Conservation (phyloP, 768 basidiomycete species). For the Brasilioporus rufonigricans region DNA sequence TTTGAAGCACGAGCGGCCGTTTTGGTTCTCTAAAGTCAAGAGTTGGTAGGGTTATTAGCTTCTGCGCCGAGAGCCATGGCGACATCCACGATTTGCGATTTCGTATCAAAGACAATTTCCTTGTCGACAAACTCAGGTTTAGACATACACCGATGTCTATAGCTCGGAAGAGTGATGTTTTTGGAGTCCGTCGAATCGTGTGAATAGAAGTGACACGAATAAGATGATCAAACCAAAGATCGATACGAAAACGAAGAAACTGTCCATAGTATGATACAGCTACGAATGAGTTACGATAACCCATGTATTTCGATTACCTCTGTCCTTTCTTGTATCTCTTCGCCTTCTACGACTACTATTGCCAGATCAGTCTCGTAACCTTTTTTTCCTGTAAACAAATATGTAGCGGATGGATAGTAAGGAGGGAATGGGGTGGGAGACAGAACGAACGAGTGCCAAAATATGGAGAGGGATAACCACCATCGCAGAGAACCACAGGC, state of each 20-base stretch:
- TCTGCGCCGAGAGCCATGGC: background rate
- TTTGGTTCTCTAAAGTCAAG: constrained; percentile 90
- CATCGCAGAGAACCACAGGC: constrained; percentile 14
- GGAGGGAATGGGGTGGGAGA: background rate
- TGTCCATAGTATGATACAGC: constrained; percentile 32
- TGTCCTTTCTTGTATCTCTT: constrained; percentile 27
- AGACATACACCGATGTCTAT: too few species aligned
- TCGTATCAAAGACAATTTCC: background rate
- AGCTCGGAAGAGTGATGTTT: background rate
- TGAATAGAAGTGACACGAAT: background rate
- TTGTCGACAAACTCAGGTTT: background rate
- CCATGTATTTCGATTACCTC: constrained; percentile 33
- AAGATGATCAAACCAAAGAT: background rate
- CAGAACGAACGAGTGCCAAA: constrained; percentile 13
- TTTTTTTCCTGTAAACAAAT: constrained; percentile 22
- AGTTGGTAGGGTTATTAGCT: constrained; percentile 47
- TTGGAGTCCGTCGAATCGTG: background rate
- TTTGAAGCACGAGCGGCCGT: constrained; percentile 84
- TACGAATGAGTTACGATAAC: constrained; percentile 20
- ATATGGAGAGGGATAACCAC: constrained; percentile 7
- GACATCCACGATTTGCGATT: background rate
- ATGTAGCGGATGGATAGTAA: constrained; percentile 13
- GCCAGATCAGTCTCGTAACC: constrained; percentile 26
- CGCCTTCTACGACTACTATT: constrained; percentile 26
- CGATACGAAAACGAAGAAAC: constrained; percentile 1